phyloP scores from a whole-genome alignment of 306 rosid genomes.

The Trichosanthes truncata region DNA sequence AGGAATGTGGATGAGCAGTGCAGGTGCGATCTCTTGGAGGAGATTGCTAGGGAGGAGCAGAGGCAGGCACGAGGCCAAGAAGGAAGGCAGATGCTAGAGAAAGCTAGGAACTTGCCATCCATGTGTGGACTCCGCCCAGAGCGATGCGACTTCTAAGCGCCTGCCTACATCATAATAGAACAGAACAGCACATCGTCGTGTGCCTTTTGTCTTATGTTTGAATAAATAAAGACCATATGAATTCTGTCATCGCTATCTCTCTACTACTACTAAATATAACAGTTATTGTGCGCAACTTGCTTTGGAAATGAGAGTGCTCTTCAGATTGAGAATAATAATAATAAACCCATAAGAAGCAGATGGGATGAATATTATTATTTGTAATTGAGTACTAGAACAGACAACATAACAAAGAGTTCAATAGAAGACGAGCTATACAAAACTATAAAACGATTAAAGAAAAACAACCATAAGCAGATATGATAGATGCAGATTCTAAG shows the following conservation, averaged over 20 bases:
- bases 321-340: neutral
- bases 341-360: neutral
- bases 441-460: neutral
- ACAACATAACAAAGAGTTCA: neutral
- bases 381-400: neutral
- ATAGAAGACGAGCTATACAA: neutral
- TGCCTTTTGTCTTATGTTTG: neutral
- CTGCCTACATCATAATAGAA: too few relatives aligned
- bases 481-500: neutral
- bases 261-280: neutral
- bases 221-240: neutral
- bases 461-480: neutral
- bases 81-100: neutral
- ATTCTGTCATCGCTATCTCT: neutral
- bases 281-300: too few relatives aligned
- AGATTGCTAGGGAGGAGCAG: neutral
- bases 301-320: too few relatives aligned
- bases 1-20: conserved; percentile 6
- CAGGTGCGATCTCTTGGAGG: neutral
- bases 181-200: neutral
- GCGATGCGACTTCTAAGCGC: neutral
- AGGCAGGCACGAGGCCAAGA: neutral
- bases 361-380: neutral
- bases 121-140: conserved; percentile 1
- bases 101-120: conserved; percentile 4